Evolutionary conservation across 1,284 basidiomycete species (phyloP).

Genomic region (Exsudoporus floridanus): DNA sequence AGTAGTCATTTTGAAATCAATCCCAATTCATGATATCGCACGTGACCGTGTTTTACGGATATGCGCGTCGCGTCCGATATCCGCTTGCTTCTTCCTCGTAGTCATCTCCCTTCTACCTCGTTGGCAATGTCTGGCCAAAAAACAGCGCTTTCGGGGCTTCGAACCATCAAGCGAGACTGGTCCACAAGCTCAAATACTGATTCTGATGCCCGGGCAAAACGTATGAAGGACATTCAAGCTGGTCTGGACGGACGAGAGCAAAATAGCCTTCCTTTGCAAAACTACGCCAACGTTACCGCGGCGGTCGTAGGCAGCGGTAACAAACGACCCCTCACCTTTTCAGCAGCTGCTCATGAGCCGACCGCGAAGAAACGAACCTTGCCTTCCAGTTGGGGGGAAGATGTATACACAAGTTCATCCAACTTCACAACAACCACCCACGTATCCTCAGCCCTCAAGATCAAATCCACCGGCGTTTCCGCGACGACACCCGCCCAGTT

Average conservation of each 20-base stretch:
- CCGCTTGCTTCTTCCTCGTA: background rate
- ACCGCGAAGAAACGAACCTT: conserved; percentile 56
- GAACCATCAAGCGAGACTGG: conserved; percentile 47
- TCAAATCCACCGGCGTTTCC: conserved; percentile 10
- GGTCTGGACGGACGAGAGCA: conserved; percentile 28
- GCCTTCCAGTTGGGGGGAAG: conserved; percentile 48
- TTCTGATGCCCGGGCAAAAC: conserved; percentile 39
- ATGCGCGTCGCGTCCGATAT: conserved; percentile 1
- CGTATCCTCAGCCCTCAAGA: conserved; percentile 2
- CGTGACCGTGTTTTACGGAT: conserved; percentile 22
- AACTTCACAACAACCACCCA: conserved; percentile 19
- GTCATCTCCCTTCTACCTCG: background rate
- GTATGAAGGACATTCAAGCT: conserved; percentile 53
- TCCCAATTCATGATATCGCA: conserved; percentile 6
- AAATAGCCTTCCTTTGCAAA: conserved; percentile 11
- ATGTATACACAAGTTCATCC: conserved; percentile 31
- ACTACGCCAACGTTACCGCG: conserved; percentile 23
- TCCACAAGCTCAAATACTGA: conserved; percentile 40
- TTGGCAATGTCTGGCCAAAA: conserved; percentile 37
- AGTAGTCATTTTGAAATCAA: too few species aligned
- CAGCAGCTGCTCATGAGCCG: conserved; percentile 33
- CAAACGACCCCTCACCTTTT: conserved; percentile 45
- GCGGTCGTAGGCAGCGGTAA: conserved; percentile 36
- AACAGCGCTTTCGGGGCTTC: conserved; percentile 45
- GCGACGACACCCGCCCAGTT: conserved; percentile 13